Base-by-base conservation (phyloP, 768 basidiomycete species). In the Sarcodon aspratus region DNA sequence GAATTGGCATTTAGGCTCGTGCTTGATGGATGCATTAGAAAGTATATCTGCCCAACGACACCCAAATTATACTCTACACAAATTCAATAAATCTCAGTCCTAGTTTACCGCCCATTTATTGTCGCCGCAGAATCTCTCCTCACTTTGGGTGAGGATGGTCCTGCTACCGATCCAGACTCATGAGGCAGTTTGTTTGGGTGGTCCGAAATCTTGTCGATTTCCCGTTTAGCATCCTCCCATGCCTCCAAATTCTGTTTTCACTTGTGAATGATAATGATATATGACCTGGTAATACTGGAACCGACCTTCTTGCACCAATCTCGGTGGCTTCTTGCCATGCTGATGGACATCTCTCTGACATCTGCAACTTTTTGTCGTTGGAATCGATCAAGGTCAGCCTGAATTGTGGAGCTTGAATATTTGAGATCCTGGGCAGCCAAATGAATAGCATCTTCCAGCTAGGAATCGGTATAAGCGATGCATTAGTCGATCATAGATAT, bases 361-460 rank as follows among this genome's bases (percentile, higher is more conserved):
- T 99, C 96, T 7, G 92, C 91, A 3, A 99, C 96, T 63, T 99
- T 99, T 70, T 98, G 96, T 18, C 96, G 79, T 63, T 99, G 96
- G 67, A 99, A 99, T 45, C 96, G 79, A 67, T 99, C 96, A 54
- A 99, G 70, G 67, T 99, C 96, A 12, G 91, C 90, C 63, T 99
- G 96, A 47, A 99, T 93, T 17, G 94, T 97, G 40, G 85, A 87
- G 57, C 88, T 92, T 0, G 95, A 88, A 65, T 95, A 98, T 61
- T 97, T 95, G 42, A 99, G 74, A 65, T 99, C 96, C 59, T 91
- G 88, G 1, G 87, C 89, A 4, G 91, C 79, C 32, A 93, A 72
- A 64, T 97, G 92, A 52, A 96, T 73, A 6, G 93, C 95, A 59
- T 94, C 93, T 63, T 99, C 96, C 35, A 99, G 76, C 94, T 98